Evolutionary conservation across 768 basidiomycete genomes (phyloP), one percentile per base, ranked within the genome.

Genomic region (Boletus sensibilis): DNA sequence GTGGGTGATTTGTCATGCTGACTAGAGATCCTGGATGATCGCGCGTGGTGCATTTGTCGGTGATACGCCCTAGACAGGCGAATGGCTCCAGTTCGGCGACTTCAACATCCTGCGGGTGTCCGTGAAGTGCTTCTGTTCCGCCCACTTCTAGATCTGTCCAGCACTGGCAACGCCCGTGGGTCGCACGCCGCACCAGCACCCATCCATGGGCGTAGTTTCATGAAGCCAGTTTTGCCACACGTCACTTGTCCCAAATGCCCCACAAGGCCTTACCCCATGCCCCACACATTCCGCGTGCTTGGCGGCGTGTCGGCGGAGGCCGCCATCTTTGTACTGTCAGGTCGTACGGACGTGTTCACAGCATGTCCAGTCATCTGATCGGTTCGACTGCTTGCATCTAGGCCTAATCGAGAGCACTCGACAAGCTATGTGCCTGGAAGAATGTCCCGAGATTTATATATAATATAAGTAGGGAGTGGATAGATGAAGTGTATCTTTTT

Each of bases 181-280:
- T 29, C 27, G 27, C 27, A 29, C 27, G 27, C 27, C 27, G 27
- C 27, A 29, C 27, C 27, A 29, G 27, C 27, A 29, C 27, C 25
- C 27, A 29, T 8, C 7, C 27, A 29, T 29, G 27, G 27, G 16
- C 42, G 10, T 29, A 44, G 20, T 46, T 33, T 29, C 27, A 29
- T 29, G 27, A 20, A n/a, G 29, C 45, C 33, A 38, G 14, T 43
- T 29, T 50, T 21, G 56, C 54, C 53, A 59, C 55, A 56, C 48
- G 50, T 29, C 45, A 29, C 20, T 40, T 6, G 53, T 47, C 35
- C 42, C 27, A 46, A 43, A 44, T 40, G 25, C 51, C 53, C 51
- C 59, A 52, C 50, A 64, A 54, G 60, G 65, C 63, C 59, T 67
- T 61, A 61, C 68, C 68, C 67, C 67, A 59, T 61, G 59, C 60